Base-by-base conservation (phyloP, 2,329 filamentous ascomycete genomes). In the Ophiostoma angusticollis region DNA sequence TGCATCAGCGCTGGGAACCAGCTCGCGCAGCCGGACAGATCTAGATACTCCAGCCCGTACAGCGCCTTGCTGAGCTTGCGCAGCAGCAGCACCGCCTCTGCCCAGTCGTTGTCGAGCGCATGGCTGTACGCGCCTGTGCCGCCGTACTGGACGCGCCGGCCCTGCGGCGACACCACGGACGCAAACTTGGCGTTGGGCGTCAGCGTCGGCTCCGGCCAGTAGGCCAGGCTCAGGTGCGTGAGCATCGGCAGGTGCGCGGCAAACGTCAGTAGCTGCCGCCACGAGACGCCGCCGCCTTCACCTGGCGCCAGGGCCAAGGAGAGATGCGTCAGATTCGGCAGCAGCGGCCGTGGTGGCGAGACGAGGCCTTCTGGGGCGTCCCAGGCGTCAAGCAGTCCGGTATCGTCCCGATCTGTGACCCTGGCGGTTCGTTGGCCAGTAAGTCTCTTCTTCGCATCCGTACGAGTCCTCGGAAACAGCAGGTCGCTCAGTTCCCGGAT, bases 201-300 rank as follows among this genome's bases (percentile, higher is more conserved):
- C n/a, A 74, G 55, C 13, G 64, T 65, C 2, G 75, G 75, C 35
- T 67, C 64, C 1, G 75, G 74, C 75, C 75, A 79, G 51, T 68
- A 70, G 13, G 73, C 72, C 6, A 79, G 61, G 46, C 67, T 74
- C 29, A 79, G 59, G 48, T 79, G 73, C 2, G 74, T 79, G 28
- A 79, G 55, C 12, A 61, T 65, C 1, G 63, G 63, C 6, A 75
- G 52, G 46, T 68, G 72, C 9, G 59, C 52, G 0, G 71, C 64
- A n/a, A 79, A 53, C 2, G 61, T 48, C 18, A 79, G 58, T 5
- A 79, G 63, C 25, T 74, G 70, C 34, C 64, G 68, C 75, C 74
- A 79, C 1, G 72, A 75, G 13, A 64, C 61, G 6, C 24, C 14
- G 19, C 21, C 27, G 17, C 13, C 21, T 13, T 31, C 29, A 13